Conservation (phyloP, 169 alveolate species). For the Cryptosporidium parvum region DNA sequence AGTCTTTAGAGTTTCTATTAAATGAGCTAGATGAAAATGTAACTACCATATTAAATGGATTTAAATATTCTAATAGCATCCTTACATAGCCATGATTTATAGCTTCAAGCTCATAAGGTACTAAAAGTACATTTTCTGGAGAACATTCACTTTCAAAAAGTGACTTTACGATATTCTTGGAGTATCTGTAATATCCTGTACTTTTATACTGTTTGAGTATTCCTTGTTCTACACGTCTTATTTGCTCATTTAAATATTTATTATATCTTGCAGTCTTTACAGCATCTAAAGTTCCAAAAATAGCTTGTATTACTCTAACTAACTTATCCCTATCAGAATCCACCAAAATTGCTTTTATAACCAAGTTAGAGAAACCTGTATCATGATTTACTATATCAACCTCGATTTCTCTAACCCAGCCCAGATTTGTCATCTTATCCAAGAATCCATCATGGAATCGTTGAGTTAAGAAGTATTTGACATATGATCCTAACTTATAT, state of each 20-base stretch:
- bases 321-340: constrained; percentile 5
- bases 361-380: constrained; percentile 45
- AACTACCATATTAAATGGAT: constrained; percentile 35
- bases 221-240: constrained; percentile 50
- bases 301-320: constrained; percentile 7
- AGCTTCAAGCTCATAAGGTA: constrained; percentile 37
- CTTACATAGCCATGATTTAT: background rate
- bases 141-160: constrained; percentile 27
- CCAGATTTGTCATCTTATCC: background rate
- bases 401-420: constrained; percentile 31
- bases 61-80: constrained; percentile 2
- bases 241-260: constrained; percentile 13
- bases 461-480: constrained; percentile 2
- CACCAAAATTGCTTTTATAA: constrained; percentile 7
- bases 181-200: constrained; percentile 41
- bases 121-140: constrained; percentile 17
- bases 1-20: constrained; percentile 37
- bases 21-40: constrained; percentile 30
- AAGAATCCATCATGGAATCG: constrained; percentile 15
- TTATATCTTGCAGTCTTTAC: constrained; percentile 15
- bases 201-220: constrained; percentile 31
- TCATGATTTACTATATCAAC: constrained; percentile 10
- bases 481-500: constrained; percentile 16
- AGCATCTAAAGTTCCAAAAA: constrained; percentile 17
- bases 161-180: constrained; percentile 19